A percentile compares a stretch with the other conserved stretches of the same genome.
Evolutionary conservation across 2,329 filamentous ascomycete genomes (phyloP).

Genomic region (Thermoascus crustaceus): DNA sequence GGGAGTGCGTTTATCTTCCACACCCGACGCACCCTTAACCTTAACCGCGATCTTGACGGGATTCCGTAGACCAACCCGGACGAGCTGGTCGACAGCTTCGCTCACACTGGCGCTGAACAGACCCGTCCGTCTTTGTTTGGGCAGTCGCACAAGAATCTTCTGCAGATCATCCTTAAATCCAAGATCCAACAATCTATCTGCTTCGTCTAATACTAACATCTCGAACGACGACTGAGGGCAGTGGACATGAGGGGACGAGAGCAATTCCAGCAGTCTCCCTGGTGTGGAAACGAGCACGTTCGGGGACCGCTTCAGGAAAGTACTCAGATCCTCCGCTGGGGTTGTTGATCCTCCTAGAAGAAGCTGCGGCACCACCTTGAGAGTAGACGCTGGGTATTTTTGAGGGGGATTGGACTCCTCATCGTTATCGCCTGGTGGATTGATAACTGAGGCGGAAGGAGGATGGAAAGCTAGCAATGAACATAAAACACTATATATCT

Average conservation of each 20-base stretch:
- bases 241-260: slow-evolving; percentile 79
- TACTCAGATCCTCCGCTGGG: slow-evolving; percentile 74
- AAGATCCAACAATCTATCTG: slow-evolving; percentile 82
- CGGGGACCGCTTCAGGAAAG: slow-evolving; percentile 73
- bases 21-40: slow-evolving; percentile 67
- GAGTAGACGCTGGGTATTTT: slow-evolving; percentile 40
- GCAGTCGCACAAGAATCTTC: slow-evolving; percentile 71
- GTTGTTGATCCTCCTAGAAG: slow-evolving; percentile 78
- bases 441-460: slow-evolving; percentile 53
- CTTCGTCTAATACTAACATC: slow-evolving; percentile 86
- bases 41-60: slow-evolving; percentile 92
- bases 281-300: slow-evolving; percentile 89
- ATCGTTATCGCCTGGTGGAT: slow-evolving; percentile 37
- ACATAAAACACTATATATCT: slow-evolving; percentile 75
- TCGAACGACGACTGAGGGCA: slow-evolving; percentile 86
- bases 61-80: slow-evolving; percentile 84
- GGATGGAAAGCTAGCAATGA: slow-evolving; percentile 75
- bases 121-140: slow-evolving; percentile 88
- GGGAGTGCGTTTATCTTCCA: slow-evolving; percentile 78
- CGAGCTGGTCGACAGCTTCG: slow-evolving; percentile 87
- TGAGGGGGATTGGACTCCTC: slow-evolving; percentile 16
- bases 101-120: slow-evolving; percentile 94
- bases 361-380: slow-evolving; percentile 70
- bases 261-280: slow-evolving; percentile 76
- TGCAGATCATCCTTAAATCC: slow-evolving; percentile 90